phyloP scores from a whole-genome alignment of 2,329 filamentous ascomycete genomes.

The Epichloe sibirici region DNA sequence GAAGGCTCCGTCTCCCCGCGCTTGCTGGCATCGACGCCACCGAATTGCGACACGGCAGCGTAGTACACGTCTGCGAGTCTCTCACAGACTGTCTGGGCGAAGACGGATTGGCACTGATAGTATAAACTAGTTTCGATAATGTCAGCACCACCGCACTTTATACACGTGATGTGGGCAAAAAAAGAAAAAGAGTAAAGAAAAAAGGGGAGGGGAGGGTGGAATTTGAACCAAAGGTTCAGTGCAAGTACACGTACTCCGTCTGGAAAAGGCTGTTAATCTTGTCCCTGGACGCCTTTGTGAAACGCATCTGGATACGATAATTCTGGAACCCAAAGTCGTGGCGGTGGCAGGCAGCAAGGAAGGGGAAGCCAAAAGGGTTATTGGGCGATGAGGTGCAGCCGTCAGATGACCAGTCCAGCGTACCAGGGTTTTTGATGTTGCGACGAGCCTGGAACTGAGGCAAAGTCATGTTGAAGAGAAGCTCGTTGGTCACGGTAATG shows the following conservation, averaged over 20 bases:
- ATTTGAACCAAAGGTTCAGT: too few species aligned
- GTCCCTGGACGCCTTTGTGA: constrained; percentile 28
- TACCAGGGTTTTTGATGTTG: constrained; percentile 25
- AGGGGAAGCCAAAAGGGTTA: constrained; percentile 32
- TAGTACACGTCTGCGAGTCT: constrained; percentile 29
- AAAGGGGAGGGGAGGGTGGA: neutral
- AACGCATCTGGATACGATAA: constrained; percentile 35
- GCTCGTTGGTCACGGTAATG: constrained; percentile 28
- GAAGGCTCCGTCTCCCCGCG: constrained; percentile 16
- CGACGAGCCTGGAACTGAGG: constrained; percentile 28
- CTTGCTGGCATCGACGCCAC: constrained; percentile 20
- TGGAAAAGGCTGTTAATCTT: constrained; percentile 39
- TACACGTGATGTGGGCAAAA: too few species aligned
- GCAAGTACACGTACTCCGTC: constrained; percentile 21
- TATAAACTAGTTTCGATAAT: constrained; percentile 17
- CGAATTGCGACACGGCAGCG: constrained; percentile 24
- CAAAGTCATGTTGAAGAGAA: constrained; percentile 33
- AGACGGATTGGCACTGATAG: constrained; percentile 20
- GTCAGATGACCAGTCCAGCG: constrained; percentile 29
- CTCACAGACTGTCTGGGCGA: constrained; percentile 15
- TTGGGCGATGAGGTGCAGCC: constrained; percentile 30
- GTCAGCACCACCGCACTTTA: too few species aligned
- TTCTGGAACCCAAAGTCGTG: constrained; percentile 47
- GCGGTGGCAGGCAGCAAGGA: constrained; percentile 33
- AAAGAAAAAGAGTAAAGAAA: neutral